Evolutionary conservation across 108 stramenopile species (phyloP).

Genomic region (Stephanodiscus minutulus): DNA sequence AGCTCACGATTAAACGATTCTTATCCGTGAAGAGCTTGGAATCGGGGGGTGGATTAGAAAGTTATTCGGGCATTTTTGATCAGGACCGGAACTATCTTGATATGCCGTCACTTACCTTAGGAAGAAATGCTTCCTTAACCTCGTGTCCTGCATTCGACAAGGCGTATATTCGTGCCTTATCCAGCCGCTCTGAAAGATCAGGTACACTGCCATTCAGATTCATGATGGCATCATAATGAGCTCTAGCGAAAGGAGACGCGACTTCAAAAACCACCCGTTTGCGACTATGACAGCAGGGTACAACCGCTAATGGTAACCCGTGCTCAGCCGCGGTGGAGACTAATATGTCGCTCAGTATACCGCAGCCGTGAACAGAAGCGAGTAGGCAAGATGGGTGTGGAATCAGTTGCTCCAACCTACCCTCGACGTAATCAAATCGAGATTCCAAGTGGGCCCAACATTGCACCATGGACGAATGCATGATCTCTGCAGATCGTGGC

Average conservation of each 20-base stretch:
- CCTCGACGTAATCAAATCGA: conserved; percentile 67
- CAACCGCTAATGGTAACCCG: conserved; percentile 57
- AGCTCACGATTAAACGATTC: conserved; percentile 59
- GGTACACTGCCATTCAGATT: conserved; percentile 25
- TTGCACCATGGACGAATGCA: conserved; percentile 44
- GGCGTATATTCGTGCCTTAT: conserved; percentile 46
- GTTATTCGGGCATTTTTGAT: no score
- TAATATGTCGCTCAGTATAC: conserved; percentile 54
- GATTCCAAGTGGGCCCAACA: conserved; percentile 47
- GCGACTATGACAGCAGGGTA: conserved; percentile 66
- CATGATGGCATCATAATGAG: conserved; percentile 37
- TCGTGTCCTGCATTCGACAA: conserved; percentile 51
- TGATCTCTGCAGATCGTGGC: conserved; percentile 60
- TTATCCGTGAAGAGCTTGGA: conserved; percentile 52
- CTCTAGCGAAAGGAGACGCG: conserved; percentile 43
- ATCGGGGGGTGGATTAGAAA: no score
- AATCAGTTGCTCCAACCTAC: conserved; percentile 44
- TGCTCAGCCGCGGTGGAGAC: conserved; percentile 48
- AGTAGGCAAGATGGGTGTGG: conserved; percentile 56
- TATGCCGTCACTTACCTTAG: neutral
- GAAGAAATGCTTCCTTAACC: conserved; percentile 48
- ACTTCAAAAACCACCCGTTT: conserved; percentile 23
- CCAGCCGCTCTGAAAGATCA: conserved; percentile 55
- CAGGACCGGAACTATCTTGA: no score
- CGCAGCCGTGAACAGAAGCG: conserved; percentile 66